Conservation (phyloP, 768 basidiomycete species). For the Mycena vulgaris region DNA sequence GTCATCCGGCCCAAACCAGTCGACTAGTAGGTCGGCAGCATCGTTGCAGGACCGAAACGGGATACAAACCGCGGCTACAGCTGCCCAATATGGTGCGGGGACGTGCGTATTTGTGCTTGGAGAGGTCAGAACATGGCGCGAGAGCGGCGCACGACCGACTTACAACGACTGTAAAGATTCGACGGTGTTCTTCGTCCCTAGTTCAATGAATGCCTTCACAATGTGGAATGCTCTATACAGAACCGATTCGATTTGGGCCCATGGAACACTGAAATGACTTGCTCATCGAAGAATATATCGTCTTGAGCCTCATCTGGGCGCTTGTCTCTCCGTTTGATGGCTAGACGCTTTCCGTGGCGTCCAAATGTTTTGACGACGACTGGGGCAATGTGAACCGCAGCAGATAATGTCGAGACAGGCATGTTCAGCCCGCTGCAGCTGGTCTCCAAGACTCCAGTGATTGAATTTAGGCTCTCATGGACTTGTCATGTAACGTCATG, state of each 20-base stretch:
- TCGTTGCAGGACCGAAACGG: slow-evolving; percentile 70
- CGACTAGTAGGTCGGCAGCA: slow-evolving; percentile 77
- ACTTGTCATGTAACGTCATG: no score
- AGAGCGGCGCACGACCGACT: slow-evolving; percentile 36
- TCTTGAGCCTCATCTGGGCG: slow-evolving; percentile 66
- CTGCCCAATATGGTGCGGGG: slow-evolving; percentile 77
- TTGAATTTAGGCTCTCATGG: no score
- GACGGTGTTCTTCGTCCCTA: slow-evolving; percentile 76
- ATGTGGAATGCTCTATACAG: slow-evolving; percentile 73
- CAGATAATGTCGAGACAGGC: slow-evolving; percentile 69
- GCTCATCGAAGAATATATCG: slow-evolving; percentile 82
- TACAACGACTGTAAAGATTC: slow-evolving; percentile 82
- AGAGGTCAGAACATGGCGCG: not conserved
- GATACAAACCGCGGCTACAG: slow-evolving; percentile 70
- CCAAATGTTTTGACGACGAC: slow-evolving; percentile 70
- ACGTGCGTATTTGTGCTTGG: slow-evolving; percentile 78
- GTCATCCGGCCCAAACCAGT: slow-evolving; percentile 81
- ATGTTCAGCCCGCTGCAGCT: no score
- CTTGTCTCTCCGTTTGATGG: slow-evolving; percentile 50
- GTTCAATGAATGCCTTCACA: slow-evolving; percentile 79
- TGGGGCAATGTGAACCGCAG: slow-evolving; percentile 69
- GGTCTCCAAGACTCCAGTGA: no score
- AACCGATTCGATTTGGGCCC: not conserved
- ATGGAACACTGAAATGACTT: slow-evolving; percentile 35
- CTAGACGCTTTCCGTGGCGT: slow-evolving; percentile 62